Percentiles rank a stretch among this genome's conserved stretches.
Conservation (phyloP, 2,329 filamentous ascomycete species). For the Bipolaris oryzae region DNA sequence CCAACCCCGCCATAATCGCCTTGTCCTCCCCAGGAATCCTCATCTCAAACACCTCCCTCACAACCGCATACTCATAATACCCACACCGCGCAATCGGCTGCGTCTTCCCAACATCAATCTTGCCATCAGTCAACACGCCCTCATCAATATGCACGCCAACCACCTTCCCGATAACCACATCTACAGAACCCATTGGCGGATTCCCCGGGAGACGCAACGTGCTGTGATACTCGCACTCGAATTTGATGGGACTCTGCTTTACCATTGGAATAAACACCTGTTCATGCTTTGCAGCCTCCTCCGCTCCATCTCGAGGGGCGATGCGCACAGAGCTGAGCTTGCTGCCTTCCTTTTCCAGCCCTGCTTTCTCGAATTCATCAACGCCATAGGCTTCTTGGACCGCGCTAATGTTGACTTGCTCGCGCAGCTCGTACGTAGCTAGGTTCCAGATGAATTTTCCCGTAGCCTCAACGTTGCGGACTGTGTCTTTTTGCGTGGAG, state of each 20-base stretch:
- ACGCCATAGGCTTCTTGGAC: slow-evolving; percentile 57
- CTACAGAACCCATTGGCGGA: slow-evolving; percentile 63
- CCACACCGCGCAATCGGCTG: slow-evolving; percentile 66
- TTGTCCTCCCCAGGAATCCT: slow-evolving; percentile 51
- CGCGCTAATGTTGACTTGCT: slow-evolving; percentile 62
- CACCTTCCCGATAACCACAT: slow-evolving; percentile 64
- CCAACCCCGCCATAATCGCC: slow-evolving; percentile 31
- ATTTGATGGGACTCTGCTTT: slow-evolving; percentile 60
- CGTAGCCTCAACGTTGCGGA: slow-evolving; percentile 61
- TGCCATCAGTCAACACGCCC: slow-evolving; percentile 60
- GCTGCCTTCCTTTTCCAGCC: slow-evolving; percentile 57
- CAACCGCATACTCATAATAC: slow-evolving; percentile 64
- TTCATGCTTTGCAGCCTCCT: background rate
- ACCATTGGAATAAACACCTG: slow-evolving; percentile 58
- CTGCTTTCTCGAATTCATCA: slow-evolving; percentile 62
- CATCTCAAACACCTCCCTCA: slow-evolving; percentile 66
- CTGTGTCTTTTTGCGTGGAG: slow-evolving; percentile 60
- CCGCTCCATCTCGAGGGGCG: background rate
- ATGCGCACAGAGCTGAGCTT: slow-evolving; percentile 41
- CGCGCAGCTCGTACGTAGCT: slow-evolving; percentile 61
- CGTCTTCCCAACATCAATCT: slow-evolving; percentile 62
- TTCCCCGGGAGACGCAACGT: slow-evolving; percentile 63
- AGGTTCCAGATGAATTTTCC: slow-evolving; percentile 66
- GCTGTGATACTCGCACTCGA: slow-evolving; percentile 63
- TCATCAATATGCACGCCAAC: slow-evolving; percentile 64